phyloP scores from a whole-genome alignment of 2,329 filamentous ascomycete species.

The Rhynchosporium agropyri region DNA sequence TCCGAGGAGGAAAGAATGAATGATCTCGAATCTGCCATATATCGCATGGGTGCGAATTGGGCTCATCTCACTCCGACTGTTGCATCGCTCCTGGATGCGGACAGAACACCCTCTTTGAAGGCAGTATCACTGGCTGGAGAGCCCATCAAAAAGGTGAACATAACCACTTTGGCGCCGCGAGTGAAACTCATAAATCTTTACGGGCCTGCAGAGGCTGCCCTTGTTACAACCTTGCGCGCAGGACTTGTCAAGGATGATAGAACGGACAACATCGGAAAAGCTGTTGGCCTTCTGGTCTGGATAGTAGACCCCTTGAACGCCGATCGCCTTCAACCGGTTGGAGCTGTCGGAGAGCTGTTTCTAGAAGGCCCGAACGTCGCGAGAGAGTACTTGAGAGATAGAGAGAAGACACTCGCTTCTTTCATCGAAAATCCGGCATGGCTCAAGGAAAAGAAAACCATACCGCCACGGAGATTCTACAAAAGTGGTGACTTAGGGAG shows the following conservation, averaged over 20 bases:
- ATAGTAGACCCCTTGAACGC: slow-evolving; percentile 46
- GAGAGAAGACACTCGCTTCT: slow-evolving; percentile 41
- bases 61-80: slow-evolving; percentile 32
- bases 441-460: slow-evolving; percentile 2
- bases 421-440: slow-evolving; percentile 45
- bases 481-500: slow-evolving; percentile 61
- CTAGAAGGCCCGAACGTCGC: slow-evolving; percentile 46
- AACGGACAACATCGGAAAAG: slow-evolving; percentile 16
- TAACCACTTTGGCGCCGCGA: slow-evolving; percentile 47
- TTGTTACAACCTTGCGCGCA: slow-evolving; percentile 34
- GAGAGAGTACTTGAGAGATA: slow-evolving; percentile 46
- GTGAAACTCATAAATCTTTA: slow-evolving; percentile 55
- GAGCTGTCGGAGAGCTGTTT: slow-evolving; percentile 45
- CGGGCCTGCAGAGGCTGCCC: slow-evolving; percentile 77
- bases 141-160: slow-evolving; percentile 8
- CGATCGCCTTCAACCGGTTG: slow-evolving; percentile 42
- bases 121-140: slow-evolving; percentile 31
- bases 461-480: slow-evolving; percentile 49
- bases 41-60: slow-evolving; percentile 25
- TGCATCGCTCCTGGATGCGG: slow-evolving; percentile 41
- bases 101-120: slow-evolving; percentile 36
- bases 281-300: slow-evolving; percentile 38
- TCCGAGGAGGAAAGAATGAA: slow-evolving; percentile 31
- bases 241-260: slow-evolving; percentile 5
- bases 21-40: slow-evolving; percentile 27